A percentile compares a stretch with the other conserved stretches of the same genome.
Evolutionary conservation across 768 basidiomycete species (phyloP).

Genomic region (Panellus pusillus): DNA sequence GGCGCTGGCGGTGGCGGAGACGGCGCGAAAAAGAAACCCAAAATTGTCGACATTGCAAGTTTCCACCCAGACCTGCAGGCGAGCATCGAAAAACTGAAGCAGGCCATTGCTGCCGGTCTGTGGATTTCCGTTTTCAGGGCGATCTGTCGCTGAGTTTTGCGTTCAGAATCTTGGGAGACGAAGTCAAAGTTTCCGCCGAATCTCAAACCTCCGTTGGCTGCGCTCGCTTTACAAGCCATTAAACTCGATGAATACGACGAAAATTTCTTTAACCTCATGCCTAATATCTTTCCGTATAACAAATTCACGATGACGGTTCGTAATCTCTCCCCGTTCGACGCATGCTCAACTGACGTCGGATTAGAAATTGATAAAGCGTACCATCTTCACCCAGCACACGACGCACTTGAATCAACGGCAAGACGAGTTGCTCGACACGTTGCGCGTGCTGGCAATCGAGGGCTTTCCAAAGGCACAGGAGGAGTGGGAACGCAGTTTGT

Average conservation of each 20-base stretch:
- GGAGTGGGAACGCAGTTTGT: conserved; percentile 73
- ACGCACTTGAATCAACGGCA: conserved; percentile 66
- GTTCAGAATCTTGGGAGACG: conserved; percentile 68
- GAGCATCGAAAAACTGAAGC: conserved; percentile 60
- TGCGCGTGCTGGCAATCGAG: conserved; percentile 59
- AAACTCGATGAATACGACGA: conserved; percentile 88
- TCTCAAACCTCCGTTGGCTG: conserved; percentile 71
- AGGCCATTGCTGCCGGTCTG: conserved; percentile 60
- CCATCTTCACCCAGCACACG: conserved; percentile 76
- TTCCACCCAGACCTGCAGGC: conserved; percentile 73
- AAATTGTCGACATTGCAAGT: conserved; percentile 65
- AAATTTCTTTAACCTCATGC: conserved; percentile 88
- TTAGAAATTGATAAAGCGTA: conserved; percentile 91
- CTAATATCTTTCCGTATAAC: conserved; percentile 89
- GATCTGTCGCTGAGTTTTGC: neutral
- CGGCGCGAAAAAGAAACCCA: conserved; percentile 72
- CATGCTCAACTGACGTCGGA: neutral
- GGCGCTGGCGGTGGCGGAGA: conserved; percentile 44
- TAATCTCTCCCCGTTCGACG: conserved; percentile 9
- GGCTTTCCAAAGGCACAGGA: conserved; percentile 70
- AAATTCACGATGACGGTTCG: conserved; percentile 88
- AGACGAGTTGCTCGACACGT: conserved; percentile 63
- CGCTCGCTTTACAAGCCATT: conserved; percentile 77
- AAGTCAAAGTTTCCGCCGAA: conserved; percentile 89
- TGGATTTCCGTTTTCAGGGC: neutral